Percentiles rank a stretch among this genome's conserved stretches.
Conservation (phyloP, 2,329 filamentous ascomycete species). For the Ilyonectria destructans region DNA sequence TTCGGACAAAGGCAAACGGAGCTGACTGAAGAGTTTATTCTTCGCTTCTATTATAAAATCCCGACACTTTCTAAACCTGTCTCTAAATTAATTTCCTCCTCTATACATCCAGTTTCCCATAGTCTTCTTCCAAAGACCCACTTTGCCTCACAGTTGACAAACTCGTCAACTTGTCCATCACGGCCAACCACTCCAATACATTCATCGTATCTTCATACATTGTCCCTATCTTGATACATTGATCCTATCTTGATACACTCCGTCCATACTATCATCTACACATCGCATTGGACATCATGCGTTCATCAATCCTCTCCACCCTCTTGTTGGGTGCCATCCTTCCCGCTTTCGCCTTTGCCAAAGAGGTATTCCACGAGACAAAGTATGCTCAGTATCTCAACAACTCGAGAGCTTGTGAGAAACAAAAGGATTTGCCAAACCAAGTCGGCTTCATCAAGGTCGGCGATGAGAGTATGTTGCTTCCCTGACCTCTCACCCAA, state of each 20-base stretch:
- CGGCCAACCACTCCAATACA: not conserved
- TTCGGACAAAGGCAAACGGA: not conserved
- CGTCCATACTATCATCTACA: not conserved
- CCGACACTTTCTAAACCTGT: not conserved
- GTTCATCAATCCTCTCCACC: not conserved
- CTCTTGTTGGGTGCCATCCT: not conserved
- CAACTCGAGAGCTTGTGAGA: not conserved
- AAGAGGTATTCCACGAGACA: not conserved
- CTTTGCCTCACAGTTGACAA: not conserved
- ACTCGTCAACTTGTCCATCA: not conserved
- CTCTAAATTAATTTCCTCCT: not conserved
- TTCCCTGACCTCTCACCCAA: no score
- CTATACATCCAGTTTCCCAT: not conserved
- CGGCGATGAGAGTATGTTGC: not conserved
- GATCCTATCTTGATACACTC: not conserved
- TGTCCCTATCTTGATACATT: not conserved
- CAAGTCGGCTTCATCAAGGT: conserved; percentile 4
- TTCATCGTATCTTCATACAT: not conserved
- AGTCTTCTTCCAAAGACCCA: not conserved
- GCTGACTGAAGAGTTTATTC: not conserved
- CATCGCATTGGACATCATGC: not conserved
- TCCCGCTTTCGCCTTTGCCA: not conserved
- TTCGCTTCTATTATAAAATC: not conserved
- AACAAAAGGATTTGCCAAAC: not conserved
- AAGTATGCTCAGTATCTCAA: not conserved